These are phyloP conservation scores for Trametes cinnabarina DNA, from an alignment of 768 basidiomycete genomes.

Conservation along the genomic window DNA sequence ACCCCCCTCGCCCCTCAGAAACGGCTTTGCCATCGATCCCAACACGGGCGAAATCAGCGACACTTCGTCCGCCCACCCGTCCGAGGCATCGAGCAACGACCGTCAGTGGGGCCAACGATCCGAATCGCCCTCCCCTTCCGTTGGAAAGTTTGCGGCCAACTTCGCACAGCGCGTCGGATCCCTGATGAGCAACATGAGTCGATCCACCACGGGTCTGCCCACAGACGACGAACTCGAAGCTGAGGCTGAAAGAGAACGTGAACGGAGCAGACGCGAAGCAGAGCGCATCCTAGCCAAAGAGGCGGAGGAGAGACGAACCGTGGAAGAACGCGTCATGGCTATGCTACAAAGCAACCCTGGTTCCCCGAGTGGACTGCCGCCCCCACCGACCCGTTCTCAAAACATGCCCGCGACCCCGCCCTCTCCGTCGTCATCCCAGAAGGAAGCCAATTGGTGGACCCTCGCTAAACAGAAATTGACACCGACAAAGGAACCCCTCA, in stretches of 20 bases:
- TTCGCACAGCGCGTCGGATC: conserved; percentile 74
- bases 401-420: conserved; percentile 46
- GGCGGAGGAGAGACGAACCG: conserved; percentile 54
- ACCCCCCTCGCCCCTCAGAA: conserved; percentile 72
- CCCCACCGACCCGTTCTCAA: conserved; percentile 62
- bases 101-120: conserved; percentile 45
- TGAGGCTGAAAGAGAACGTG: conserved; percentile 75
- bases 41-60: conserved; percentile 45
- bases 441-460: conserved; percentile 74
- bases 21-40: conserved; percentile 56
- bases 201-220: conserved; percentile 43
- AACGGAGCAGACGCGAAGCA: conserved; percentile 71
- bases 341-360: conserved; percentile 57
- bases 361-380: conserved; percentile 38
- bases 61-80: conserved; percentile 27
- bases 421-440: conserved; percentile 62
- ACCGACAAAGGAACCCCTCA: conserved; percentile 75
- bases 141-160: conserved; percentile 69
- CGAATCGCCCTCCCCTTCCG: conserved; percentile 66
- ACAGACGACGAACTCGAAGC: conserved; percentile 81
- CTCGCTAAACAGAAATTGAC: conserved; percentile 73
- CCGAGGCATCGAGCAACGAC: conserved; percentile 44
- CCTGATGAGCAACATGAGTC: conserved; percentile 49
- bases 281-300: conserved; percentile 73
- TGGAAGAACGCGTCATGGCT: conserved; percentile 76